phyloP scores from a whole-genome alignment of 208 protist genomes.

The Leishmania martiniquensis region DNA sequence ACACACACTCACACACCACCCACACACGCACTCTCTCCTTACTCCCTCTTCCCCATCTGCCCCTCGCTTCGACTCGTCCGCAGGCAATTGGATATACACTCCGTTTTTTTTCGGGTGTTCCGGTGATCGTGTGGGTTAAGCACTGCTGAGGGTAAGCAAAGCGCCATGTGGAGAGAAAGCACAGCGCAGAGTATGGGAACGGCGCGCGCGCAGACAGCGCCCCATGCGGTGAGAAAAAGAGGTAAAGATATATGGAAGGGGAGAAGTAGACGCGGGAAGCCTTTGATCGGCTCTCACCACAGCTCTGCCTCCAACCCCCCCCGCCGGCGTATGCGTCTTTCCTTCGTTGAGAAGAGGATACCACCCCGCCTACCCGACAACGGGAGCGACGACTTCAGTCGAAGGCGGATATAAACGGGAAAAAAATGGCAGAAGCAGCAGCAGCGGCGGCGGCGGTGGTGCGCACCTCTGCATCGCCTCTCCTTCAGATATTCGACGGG shows the following conservation, averaged over 20 bases:
- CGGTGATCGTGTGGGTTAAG: not conserved
- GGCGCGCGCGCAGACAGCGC: not conserved
- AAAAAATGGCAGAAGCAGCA: not conserved
- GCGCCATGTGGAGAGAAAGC: not conserved
- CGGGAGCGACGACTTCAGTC: not conserved
- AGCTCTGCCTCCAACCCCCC: not conserved
- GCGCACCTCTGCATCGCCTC: not conserved
- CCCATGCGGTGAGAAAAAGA: not conserved
- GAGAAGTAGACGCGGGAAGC: not conserved
- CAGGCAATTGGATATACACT: not conserved
- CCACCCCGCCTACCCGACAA: not conserved
- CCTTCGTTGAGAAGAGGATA: not conserved
- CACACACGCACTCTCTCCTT: not conserved
- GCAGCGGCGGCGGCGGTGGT: not conserved
- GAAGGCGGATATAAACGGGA: not conserved
- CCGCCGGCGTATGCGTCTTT: not conserved
- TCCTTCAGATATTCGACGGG: not conserved
- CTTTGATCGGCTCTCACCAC: not conserved
- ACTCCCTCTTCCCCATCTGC: not conserved
- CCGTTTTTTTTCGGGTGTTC: not conserved
- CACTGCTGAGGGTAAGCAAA: not conserved
- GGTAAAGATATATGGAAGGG: not conserved
- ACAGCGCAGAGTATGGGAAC: not conserved
- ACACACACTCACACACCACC: not conserved
- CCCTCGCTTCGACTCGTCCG: not conserved